Evolutionary conservation across 2,329 filamentous ascomycete genomes (phyloP).

Genomic region (Trichoderma pleuroti): DNA sequence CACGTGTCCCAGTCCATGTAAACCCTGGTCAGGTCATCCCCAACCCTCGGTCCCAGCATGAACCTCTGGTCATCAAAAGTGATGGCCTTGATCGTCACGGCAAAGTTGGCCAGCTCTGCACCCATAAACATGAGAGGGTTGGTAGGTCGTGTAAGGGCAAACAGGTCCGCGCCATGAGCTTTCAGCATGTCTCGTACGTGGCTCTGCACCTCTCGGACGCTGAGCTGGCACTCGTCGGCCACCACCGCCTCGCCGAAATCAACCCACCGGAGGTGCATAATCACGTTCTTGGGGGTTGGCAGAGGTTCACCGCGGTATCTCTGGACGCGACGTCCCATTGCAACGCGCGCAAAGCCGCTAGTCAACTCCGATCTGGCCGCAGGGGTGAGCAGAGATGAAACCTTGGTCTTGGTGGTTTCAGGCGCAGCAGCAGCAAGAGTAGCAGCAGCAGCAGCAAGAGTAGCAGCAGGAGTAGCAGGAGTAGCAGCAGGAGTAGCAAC

Average conservation of each 20-base stretch:
- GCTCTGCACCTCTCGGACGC: constrained; percentile 28
- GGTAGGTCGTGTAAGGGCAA: not conserved
- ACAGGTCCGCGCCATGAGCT: constrained; percentile 14
- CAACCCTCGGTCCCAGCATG: constrained; percentile 26
- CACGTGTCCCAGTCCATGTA: constrained; percentile 21
- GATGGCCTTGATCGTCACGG: constrained; percentile 25
- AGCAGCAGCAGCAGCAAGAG: not conserved
- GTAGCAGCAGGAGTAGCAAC: too few relatives aligned
- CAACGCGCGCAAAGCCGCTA: not conserved
- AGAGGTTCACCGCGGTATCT: not conserved
- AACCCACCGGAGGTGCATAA: constrained; percentile 29
- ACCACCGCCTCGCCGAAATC: constrained; percentile 31
- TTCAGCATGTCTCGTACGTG: constrained; percentile 25
- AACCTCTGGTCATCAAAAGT: constrained; percentile 25
- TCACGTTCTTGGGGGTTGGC: constrained; percentile 14
- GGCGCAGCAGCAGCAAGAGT: not conserved
- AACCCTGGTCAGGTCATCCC: constrained; percentile 28
- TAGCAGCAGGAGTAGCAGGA: not conserved
- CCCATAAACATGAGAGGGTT: not conserved
- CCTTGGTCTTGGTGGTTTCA: not conserved
- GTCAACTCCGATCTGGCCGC: not conserved
- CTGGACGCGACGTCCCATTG: not conserved
- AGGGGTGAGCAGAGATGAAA: not conserved
- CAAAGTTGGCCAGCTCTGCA: constrained; percentile 3
- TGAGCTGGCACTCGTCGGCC: constrained; percentile 28